These are phyloP conservation scores for Solanum pimpinellifolium DNA, from an alignment of 257 asterid species.

Conservation along the genomic window DNA sequence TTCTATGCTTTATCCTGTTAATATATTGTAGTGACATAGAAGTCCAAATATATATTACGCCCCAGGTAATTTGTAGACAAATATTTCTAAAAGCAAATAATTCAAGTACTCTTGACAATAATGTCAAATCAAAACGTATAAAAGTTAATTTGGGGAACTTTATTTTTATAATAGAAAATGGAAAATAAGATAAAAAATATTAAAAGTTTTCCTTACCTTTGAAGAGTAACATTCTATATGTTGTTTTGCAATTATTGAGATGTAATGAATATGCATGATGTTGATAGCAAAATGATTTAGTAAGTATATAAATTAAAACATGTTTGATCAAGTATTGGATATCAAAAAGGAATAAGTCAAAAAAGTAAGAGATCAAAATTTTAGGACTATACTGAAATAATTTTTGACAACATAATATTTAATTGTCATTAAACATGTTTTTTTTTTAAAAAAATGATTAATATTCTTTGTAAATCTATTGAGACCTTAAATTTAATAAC, in stretches of 20 bases:
- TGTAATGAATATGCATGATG: not conserved
- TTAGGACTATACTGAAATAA: not conserved
- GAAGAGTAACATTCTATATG: not conserved
- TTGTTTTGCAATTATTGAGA: not conserved
- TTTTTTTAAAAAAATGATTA: no score
- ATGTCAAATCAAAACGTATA: not conserved
- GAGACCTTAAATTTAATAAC: not conserved
- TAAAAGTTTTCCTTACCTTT: not conserved
- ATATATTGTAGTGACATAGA: not conserved
- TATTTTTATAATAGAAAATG: not conserved
- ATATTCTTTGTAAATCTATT: no score
- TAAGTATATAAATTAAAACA: not conserved
- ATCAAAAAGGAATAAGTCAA: not conserved
- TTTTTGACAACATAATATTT: no score
- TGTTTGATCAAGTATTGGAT: not conserved
- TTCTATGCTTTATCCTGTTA: not conserved
- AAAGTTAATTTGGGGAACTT: not conserved
- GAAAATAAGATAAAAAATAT: not conserved
- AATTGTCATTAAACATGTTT: no score
- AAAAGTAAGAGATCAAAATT: not conserved
- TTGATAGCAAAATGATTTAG: not conserved
- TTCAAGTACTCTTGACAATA: not conserved
- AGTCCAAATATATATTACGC: not conserved
- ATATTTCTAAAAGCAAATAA: not conserved
- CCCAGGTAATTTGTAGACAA: not conserved